phyloP scores from a whole-genome alignment of 2,329 filamentous ascomycete species.

The Arthrinium phaeospermum region DNA sequence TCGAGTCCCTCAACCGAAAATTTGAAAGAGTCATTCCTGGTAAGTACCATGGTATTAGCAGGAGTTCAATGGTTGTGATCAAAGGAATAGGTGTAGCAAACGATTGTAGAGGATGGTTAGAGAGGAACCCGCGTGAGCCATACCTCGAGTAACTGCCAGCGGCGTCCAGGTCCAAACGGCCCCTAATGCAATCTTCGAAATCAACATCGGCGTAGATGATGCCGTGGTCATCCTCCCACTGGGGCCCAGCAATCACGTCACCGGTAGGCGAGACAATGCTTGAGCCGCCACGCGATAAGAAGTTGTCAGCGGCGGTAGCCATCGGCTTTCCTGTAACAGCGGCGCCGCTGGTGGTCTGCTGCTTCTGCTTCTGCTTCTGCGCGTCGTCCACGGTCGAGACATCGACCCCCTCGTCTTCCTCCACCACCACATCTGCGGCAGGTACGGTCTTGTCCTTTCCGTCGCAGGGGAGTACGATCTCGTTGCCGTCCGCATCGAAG shows the following conservation, averaged over 20 bases:
- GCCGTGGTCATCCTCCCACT: slow-evolving; percentile 79
- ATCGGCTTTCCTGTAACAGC: not conserved
- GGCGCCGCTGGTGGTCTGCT: slow-evolving; percentile 13
- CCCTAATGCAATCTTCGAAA: slow-evolving; percentile 85
- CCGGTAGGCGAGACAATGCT: slow-evolving; percentile 82
- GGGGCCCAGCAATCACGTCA: slow-evolving; percentile 77
- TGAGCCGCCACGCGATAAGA: slow-evolving; percentile 77
- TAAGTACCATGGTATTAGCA: not conserved
- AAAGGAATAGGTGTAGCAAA: not conserved
- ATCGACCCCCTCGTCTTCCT: slow-evolving; percentile 30
- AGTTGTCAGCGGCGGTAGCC: slow-evolving; percentile 38
- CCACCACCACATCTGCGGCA: slow-evolving; percentile 29
- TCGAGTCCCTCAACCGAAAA: slow-evolving; percentile 65
- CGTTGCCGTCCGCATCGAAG: slow-evolving; percentile 60
- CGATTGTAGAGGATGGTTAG: not conserved
- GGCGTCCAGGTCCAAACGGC: slow-evolving; percentile 81
- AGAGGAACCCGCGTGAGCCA: slow-evolving; percentile 34
- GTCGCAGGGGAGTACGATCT: slow-evolving; percentile 51
- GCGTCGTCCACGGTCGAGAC: not conserved
- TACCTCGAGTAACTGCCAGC: slow-evolving; percentile 85
- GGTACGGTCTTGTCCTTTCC: slow-evolving; percentile 3
- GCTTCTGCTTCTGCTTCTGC: slow-evolving; percentile 22
- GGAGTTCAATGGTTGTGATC: slow-evolving; percentile 14
- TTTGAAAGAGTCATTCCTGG: slow-evolving; percentile 65
- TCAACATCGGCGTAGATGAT: slow-evolving; percentile 78